Base-by-base conservation (phyloP, 1,139 yeast genomes). In the Candida sanyaensis region DNA sequence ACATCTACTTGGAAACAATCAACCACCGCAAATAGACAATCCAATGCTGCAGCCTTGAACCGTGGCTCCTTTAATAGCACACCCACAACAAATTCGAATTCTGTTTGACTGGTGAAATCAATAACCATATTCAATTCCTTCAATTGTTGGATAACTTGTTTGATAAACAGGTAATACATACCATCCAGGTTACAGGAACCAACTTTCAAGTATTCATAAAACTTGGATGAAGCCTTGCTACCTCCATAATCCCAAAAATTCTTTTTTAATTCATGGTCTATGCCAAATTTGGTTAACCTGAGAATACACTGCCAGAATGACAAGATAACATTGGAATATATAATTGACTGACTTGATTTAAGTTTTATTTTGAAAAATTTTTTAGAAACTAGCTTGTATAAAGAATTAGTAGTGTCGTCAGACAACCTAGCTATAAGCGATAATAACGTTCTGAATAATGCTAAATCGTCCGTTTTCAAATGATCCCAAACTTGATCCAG, bases 111-210 rank as follows among this genome's bases (percentile, higher is more conserved):
- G 6, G 21, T 28, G 29, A 49, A 51, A 17, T 50, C 53, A 31
- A 54, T 37, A 11, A 50, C 49, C 6, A 30, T 11, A n/a, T 34
- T 45, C 13, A 30, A 24, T 37, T 5, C 8, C 7, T 24, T 39
- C 45, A 41, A 50, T 2, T 13, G 21, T 12, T 39, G 5, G 28
- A 50, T 44, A 8, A 46, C 39, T 24, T 32, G 13, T 10, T 10
- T n/a, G 11, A 51, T 23, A 3, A 49, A 12, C n/a, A 36, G 38
- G 56, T 78, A 86, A 56, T 82, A 84, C 0, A 66, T 54, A 0
- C 84, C 76, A 39, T 71, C 69, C 54, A 85, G 81, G 48, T 73
- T 73, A 45, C 84, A 73, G 4, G 79, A 75, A 0, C 90, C 87
- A 12, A 81, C 50, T 12, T 68, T 66, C 29, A 86, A 58, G 50